Conservation (phyloP, 2,329 filamentous ascomycete species). For the Penicillium sp. region DNA sequence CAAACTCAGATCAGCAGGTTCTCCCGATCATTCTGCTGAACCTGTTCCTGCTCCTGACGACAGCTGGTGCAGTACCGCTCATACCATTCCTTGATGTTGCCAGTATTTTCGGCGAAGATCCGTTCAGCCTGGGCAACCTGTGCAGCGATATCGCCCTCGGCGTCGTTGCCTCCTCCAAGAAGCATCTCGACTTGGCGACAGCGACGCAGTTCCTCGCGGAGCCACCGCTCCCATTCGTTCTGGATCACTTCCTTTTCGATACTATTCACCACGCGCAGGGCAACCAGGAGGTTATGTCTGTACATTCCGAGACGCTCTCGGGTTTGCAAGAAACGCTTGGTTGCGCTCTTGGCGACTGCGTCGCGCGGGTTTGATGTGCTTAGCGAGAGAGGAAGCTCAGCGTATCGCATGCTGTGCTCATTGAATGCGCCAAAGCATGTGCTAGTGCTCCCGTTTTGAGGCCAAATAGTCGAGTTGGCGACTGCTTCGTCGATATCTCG, state of each 20-base stretch:
- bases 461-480: conserved; percentile 42
- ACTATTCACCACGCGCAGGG: conserved; percentile 85
- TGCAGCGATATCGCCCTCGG: conserved; percentile 33
- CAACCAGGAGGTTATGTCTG: conserved; percentile 87
- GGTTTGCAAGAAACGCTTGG: conserved; percentile 73
- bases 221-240: conserved; percentile 93
- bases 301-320: conserved; percentile 82
- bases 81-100: conserved; percentile 62
- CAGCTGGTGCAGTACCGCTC: conserved; percentile 69
- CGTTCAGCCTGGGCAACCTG: conserved; percentile 34
- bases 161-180: conserved; percentile 41
- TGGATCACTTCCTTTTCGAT: conserved; percentile 85
- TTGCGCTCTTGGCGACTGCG: conserved; percentile 41
- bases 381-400: conserved; percentile 40
- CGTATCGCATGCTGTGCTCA: conserved; percentile 46
- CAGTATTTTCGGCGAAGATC: conserved; percentile 44
- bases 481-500: conserved; percentile 75
- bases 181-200: conserved; percentile 69
- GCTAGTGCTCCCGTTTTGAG: conserved; percentile 37
- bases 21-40: conserved; percentile 30
- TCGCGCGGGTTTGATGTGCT: conserved; percentile 38
- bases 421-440: conserved; percentile 54
- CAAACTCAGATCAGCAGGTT: conserved; percentile 30
- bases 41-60: conserved; percentile 49
- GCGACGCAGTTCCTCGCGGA: conserved; percentile 75